Percentiles rank a stretch among this genome's conserved stretches.
Conservation (phyloP, 2,329 filamentous ascomycete genomes). For the Rutstroemia sp. region DNA sequence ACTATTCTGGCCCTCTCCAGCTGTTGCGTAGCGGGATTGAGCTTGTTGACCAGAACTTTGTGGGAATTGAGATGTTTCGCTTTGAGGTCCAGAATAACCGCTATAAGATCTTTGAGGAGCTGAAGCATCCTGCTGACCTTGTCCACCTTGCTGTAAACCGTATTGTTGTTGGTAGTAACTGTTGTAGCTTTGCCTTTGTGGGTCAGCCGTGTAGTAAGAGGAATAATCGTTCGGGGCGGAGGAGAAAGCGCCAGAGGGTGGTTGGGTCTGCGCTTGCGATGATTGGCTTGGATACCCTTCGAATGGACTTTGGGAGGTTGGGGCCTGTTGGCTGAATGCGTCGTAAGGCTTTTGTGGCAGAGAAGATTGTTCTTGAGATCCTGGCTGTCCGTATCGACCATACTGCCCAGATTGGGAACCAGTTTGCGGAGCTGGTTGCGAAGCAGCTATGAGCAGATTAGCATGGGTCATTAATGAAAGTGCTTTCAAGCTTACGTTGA, state of each 20-base stretch:
- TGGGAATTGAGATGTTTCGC: slow-evolving; percentile 60
- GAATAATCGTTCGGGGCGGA: slow-evolving; percentile 74
- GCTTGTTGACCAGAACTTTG: slow-evolving; percentile 64
- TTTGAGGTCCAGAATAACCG: slow-evolving; percentile 62
- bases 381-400: slow-evolving; percentile 59
- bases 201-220: slow-evolving; percentile 74
- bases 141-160: slow-evolving; percentile 40
- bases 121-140: slow-evolving; percentile 67
- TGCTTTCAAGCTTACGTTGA: slow-evolving; percentile 26
- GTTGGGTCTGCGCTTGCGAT: slow-evolving; percentile 48
- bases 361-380: slow-evolving; percentile 50
- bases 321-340: slow-evolving; percentile 71
- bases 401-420: slow-evolving; percentile 45
- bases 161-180: slow-evolving; percentile 61
- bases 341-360: slow-evolving; percentile 77
- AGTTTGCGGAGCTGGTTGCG: slow-evolving; percentile 28
- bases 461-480: neutral
- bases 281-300: slow-evolving; percentile 54
- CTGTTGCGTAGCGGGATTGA: slow-evolving; percentile 51
- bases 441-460: slow-evolving; percentile 1
- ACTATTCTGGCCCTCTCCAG: slow-evolving; percentile 71
- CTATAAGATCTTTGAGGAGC: slow-evolving; percentile 67
- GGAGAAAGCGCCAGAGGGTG: slow-evolving; percentile 59
- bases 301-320: slow-evolving; percentile 48
- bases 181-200: slow-evolving; percentile 66